phyloP scores from a whole-genome alignment of 164 flowering plant genomes.

The Nymphaea thermarum region DNA sequence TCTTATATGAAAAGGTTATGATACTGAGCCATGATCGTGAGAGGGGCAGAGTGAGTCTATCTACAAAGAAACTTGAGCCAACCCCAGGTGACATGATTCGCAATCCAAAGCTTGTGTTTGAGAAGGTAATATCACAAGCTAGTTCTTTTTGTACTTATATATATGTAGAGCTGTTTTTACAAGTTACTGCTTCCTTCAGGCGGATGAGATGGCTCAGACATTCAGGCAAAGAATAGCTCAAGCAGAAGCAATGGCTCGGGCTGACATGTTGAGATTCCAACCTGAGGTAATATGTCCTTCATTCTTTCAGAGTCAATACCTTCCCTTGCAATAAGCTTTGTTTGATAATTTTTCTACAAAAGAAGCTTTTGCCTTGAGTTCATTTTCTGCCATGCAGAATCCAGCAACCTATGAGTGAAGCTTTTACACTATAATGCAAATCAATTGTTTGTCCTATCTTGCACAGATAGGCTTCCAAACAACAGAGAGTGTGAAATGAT shows the following conservation, averaged over 20 bases:
- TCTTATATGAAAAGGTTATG: constrained; percentile 53
- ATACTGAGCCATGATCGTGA: constrained; percentile 93
- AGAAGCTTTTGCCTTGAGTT: too few species aligned
- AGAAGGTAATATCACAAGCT: constrained; percentile 50
- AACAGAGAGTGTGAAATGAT: too few species aligned
- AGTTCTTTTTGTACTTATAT: not conserved
- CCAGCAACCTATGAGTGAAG: too few species aligned
- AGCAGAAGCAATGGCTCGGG: constrained; percentile 99
- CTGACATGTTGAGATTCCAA: constrained; percentile 94
- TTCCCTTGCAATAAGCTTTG: too few species aligned
- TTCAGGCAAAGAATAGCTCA: constrained; percentile 98
- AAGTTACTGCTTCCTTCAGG: constrained; percentile 30
- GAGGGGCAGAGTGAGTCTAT: constrained; percentile 93
- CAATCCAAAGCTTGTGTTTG: constrained; percentile 90
- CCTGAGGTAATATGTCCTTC: constrained; percentile 57
- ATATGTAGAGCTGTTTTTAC: not conserved
- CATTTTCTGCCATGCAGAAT: too few species aligned
- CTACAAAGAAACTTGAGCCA: constrained; percentile 96
- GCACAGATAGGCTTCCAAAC: too few species aligned
- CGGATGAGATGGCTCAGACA: constrained; percentile 99
- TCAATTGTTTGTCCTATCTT: too few species aligned
- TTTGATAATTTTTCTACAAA: too few species aligned
- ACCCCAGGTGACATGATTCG: constrained; percentile 99
- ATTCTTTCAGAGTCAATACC: too few species aligned
- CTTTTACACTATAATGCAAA: too few species aligned